Evolutionary conservation across 2,329 filamentous ascomycete genomes (phyloP), one percentile per base, ranked within the genome.

Genomic region (Microcyclosporella mali): DNA sequence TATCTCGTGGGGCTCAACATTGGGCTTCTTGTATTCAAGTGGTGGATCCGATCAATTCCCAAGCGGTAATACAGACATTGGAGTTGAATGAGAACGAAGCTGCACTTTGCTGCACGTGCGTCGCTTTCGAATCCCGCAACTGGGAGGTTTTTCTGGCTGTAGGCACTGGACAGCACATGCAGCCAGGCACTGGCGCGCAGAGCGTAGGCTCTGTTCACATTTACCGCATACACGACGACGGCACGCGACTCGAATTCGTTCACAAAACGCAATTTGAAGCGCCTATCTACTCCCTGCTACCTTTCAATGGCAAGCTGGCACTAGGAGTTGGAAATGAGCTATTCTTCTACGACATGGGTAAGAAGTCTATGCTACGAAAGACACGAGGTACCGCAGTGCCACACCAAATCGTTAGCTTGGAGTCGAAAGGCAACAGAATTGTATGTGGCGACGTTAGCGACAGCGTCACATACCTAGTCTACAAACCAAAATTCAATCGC

Each of bases 21-120:
- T 99, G 92, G 92, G 88, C 92, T 31, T 97, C 90, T 8, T 97
- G 89, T 65, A 89, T 99, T 53, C 88, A 87, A 58, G 78, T 95
- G 15, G 76, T 99, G 14, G 92, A 98, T 58, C 89, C 92, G 0
- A 63, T 90, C 18, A 47, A 46, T 15, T 34, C 43, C 37, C 54
- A 59, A 36, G 52, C 51, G 3, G 62, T 94, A 1, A 65, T 92
- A 3, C 82, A 85, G 51, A 88, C 81, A 1, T 72, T 97, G 32
- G 84, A 97, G 46, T 68, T 98, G 0, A 82, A 84, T 37, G 82
- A 92, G 31, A 97, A 98, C 55, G 89, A 97, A 65, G 87, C 88
- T 14, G 88, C 90, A 17, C 82, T 95, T 44, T 95, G 88, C 60
- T 79, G 88, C 49, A 84, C 85, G 3, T 78, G 86, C 25, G 88